Evolutionary conservation across 768 basidiomycete genomes (phyloP), one percentile per base, ranked within the genome.

Genomic region (Tylopilus sp.): DNA sequence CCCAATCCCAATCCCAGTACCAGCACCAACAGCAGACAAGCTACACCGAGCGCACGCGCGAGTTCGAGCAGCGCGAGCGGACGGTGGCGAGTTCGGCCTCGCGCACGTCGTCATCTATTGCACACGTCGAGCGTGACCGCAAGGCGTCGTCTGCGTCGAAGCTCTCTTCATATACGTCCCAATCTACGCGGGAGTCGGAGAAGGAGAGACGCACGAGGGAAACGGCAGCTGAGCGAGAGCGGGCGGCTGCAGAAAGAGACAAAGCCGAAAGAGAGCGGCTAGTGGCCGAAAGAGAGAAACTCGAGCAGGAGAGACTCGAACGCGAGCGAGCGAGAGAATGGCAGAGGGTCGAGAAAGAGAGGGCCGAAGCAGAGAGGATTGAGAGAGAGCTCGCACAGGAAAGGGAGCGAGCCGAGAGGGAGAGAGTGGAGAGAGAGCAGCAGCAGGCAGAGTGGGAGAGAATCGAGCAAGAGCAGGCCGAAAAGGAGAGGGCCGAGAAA

Each of bases 161-260:
- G 22, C 25, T 58, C 57, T 73, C 51, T 67, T 81, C 58, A 44
- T 53, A 58, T 38, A 1, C 50, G 1, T 61, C 62, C 6, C 59
- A 58, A 44, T 47, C 55, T 2, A 11, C 12, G 20, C 59, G 62
- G 15, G 58, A 60, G 17, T 58, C 52, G 15, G 57, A 60, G 26
- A 64, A 60, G 52, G 68, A 69, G 48, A 60, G 55, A 42, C 56
- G 60, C 12, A 45, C 64, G 3, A 58, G 58, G 50, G 63, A 55
- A 55, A 57, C 28, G 55, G 57, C 25, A 15, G 57, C 35, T 28
- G 26, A 62, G 45, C 43, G 60, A 43, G 63, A 65, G n/a, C 43
- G 59, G 4, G 55, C 31, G 5, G 48, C 48, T 10, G 17, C 38
- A 6, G 56, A 64, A 26, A 56, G 51, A 22, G 58, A 57, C 30